A percentile compares a stretch with the other conserved stretches of the same genome.
These are phyloP conservation scores for Coemansia sp. DNA, from an alignment of 371 early-diverging fungal species.

Conservation along the genomic window DNA sequence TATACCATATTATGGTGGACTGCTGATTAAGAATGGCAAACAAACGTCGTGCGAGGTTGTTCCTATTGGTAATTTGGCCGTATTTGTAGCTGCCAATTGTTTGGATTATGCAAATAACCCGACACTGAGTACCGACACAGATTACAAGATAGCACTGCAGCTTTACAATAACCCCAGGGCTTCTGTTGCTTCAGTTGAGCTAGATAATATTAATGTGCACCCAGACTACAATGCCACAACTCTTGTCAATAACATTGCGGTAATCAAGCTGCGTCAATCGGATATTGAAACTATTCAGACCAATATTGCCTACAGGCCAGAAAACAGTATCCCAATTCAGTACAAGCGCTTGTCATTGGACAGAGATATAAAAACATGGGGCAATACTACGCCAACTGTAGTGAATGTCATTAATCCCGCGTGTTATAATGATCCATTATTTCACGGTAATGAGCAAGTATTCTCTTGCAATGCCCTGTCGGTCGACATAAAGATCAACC, in stretches of 20 bases:
- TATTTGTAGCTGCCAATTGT: conserved; percentile 36
- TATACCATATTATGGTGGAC: conserved; percentile 3
- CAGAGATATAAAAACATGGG: not conserved
- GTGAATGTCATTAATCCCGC: not conserved
- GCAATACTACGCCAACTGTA: no score
- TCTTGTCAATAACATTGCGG: conserved; percentile 13
- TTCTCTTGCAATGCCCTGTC: not conserved
- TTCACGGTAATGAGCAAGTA: not conserved
- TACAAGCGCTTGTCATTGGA: not conserved
- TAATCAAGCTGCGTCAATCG: not conserved
- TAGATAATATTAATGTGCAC: conserved; percentile 8
- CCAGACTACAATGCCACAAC: not conserved
- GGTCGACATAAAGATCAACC: not conserved
- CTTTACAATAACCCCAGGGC: not conserved
- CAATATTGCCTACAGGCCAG: not conserved
- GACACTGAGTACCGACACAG: not conserved
- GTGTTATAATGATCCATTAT: not conserved
- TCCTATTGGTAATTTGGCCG: conserved; percentile 18
- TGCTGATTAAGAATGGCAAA: conserved; percentile 34
- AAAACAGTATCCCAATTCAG: not conserved
- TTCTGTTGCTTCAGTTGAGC: not conserved
- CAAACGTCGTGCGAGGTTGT: conserved; percentile 39
- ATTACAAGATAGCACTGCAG: conserved; percentile 16
- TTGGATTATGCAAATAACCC: conserved; percentile 17
- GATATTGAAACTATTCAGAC: not conserved